Evolutionary conservation across 306 rosid genomes (phyloP).

Genomic region (Cucurbita argyrosperma): DNA sequence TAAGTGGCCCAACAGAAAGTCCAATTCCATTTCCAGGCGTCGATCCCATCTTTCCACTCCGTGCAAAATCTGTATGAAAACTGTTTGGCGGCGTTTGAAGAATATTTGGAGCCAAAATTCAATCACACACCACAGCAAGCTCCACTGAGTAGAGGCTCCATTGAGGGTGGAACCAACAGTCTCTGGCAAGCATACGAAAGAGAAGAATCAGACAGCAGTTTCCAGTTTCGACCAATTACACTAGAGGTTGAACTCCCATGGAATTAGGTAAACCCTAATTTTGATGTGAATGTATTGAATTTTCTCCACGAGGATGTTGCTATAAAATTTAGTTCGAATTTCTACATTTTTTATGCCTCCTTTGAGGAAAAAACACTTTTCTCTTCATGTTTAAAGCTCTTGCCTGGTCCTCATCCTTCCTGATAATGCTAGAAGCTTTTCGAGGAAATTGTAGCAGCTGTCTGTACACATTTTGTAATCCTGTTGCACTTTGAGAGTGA

Average conservation of each 20-base stretch:
- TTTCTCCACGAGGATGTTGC: not conserved
- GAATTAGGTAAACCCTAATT: not conserved
- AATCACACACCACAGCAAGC: not conserved
- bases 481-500: not conserved
- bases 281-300: not conserved
- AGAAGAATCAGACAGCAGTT: not conserved
- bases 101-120: constrained; percentile 3
- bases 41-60: not conserved
- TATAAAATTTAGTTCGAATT: too few species aligned
- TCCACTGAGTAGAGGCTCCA: not conserved
- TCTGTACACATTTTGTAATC: not conserved
- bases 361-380: too few species aligned
- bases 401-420: too few species aligned
- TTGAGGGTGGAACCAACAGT: not conserved
- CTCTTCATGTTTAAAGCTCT: too few species aligned
- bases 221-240: not conserved
- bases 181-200: not conserved
- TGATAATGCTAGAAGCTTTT: not conserved
- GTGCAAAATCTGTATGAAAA: not conserved
- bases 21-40: not conserved
- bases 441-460: not conserved
- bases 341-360: too few species aligned
- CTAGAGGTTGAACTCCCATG: not conserved
- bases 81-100: not conserved
- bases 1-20: not conserved